phyloP scores from a whole-genome alignment of 2,329 filamentous ascomycete genomes.

The Basipetospora chlamydospora region DNA sequence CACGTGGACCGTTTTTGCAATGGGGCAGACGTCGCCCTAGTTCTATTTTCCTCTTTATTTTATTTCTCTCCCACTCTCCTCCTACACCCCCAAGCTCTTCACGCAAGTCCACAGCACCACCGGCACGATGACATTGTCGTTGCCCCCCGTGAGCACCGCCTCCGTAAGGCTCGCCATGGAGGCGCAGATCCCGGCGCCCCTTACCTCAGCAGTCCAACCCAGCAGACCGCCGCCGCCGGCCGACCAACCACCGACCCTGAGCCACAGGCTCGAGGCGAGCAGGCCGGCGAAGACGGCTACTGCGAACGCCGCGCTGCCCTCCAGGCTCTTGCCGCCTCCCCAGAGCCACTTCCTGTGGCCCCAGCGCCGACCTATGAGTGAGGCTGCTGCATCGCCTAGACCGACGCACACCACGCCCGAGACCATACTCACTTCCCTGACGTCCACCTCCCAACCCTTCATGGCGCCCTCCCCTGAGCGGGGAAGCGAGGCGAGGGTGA shows the following conservation, averaged over 20 bases:
- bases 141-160: constrained; percentile 87
- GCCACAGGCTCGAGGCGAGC: constrained; percentile 55
- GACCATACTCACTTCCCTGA: constrained; percentile 75
- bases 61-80: too few species aligned
- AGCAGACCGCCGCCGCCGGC: constrained; percentile 30
- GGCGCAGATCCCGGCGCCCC: constrained; percentile 61
- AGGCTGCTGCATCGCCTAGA: constrained; percentile 86
- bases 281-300: constrained; percentile 65
- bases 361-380: constrained; percentile 73
- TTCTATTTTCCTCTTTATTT: too few species aligned
- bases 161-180: constrained; percentile 79
- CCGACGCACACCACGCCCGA: constrained; percentile 88
- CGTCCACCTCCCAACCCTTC: constrained; percentile 59
- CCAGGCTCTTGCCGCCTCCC: constrained; percentile 90
- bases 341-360: constrained; percentile 88
- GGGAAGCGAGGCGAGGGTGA: constrained; percentile 58
- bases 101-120: constrained; percentile 87
- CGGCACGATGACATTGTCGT: constrained; percentile 96
- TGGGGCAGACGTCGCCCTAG: too few species aligned
- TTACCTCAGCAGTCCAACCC: constrained; percentile 21
- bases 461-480: constrained; percentile 41
- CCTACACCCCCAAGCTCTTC: constrained; percentile 53
- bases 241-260: constrained; percentile 63
- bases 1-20: too few species aligned
- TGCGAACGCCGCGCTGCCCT: constrained; percentile 74